A percentile compares a stretch with the other conserved stretches of the same genome.
Conservation (phyloP, 352 stramenopile species). For the Pythium dissotocum region DNA sequence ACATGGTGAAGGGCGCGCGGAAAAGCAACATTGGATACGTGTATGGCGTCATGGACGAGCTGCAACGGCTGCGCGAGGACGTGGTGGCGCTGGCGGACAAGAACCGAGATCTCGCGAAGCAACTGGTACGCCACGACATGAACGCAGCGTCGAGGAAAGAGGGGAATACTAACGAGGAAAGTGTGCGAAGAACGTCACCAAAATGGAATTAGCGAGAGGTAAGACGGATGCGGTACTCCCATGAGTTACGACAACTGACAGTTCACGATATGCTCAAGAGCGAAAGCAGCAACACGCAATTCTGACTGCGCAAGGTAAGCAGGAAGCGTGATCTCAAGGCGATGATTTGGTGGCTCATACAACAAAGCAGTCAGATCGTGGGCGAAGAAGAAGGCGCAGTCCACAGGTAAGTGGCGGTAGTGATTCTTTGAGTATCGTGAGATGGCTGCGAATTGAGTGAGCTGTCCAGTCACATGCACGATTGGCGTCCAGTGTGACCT, state of each 20-base stretch:
- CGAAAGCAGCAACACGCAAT: conserved; percentile 15
- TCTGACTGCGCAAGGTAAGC: conserved; percentile 17
- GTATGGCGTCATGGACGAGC: conserved; percentile 65
- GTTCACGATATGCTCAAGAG: neutral
- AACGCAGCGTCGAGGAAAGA: neutral
- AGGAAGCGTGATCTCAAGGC: neutral
- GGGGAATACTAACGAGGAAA: neutral
- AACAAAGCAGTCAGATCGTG: neutral
- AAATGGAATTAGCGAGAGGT: conserved; percentile 58
- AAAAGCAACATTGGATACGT: conserved; percentile 45
- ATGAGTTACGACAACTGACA: neutral
- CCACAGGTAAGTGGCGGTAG: neutral
- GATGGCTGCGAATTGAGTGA: neutral
- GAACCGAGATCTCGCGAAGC: conserved; percentile 65
- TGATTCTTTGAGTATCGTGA: neutral
- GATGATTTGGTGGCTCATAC: conserved; percentile 1
- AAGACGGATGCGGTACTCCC: neutral
- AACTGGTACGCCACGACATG: conserved; percentile 38
- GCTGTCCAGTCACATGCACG: neutral
- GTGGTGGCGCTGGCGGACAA: conserved; percentile 44
- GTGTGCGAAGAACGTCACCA: conserved; percentile 46
- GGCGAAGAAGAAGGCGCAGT: conserved; percentile 4
- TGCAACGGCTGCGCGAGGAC: conserved; percentile 54
- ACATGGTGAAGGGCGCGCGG: conserved; percentile 26
- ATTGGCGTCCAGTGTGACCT: conserved; percentile 19